Base-by-base conservation (phyloP, 306 rosid species). In the Phaseolus lunatus region DNA sequence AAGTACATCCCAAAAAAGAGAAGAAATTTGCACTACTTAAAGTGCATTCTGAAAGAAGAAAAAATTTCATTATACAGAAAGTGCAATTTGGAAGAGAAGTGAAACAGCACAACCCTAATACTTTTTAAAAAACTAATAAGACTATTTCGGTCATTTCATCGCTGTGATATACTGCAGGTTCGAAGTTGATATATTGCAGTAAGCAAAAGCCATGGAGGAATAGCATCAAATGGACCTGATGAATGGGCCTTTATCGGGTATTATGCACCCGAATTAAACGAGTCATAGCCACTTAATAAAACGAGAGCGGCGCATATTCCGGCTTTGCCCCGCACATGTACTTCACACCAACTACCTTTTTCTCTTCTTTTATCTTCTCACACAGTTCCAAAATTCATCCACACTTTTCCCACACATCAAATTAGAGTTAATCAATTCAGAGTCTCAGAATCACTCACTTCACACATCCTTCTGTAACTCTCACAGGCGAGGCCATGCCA, bases 401-500 rank as follows among this genome's bases (percentile, higher is more conserved):
- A 5, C 26, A 20, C 63, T 57, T 4, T 57, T 15, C 1, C 19
- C 19, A 14, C 7, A 0, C 10, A 58, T 58, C 11, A 33, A 12
- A 14, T 24, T 0, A 13, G 19, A 58, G 37, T 6, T 11, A 58
- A 14, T 10, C 7, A 26, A 9, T 31, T n/a, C n/a, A 0, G 13
- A 67, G 20, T 41, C 13, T 41, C 18, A 23, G 18, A 43, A 53
- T 9, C 26, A 47, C 8, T 7, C 59, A 26, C 48, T 27, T 29
- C 5, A n/a, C n/a, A n/a, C n/a, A 5, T 43, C 19, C 68, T 53
- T 53, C 61, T 24, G 24, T 5, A 39, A 15, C 62, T 29, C 5
- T 27, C 68, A 35, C 63, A 7, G 13, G 29, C 5, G 64, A 19
- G 73, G 85, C 84, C 31, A 89, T 89, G 93, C 82, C 81, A 56